These are phyloP conservation scores for Tolypocladium guangdongense DNA, from an alignment of 2,329 filamentous ascomycete genomes.

Conservation along the genomic window DNA sequence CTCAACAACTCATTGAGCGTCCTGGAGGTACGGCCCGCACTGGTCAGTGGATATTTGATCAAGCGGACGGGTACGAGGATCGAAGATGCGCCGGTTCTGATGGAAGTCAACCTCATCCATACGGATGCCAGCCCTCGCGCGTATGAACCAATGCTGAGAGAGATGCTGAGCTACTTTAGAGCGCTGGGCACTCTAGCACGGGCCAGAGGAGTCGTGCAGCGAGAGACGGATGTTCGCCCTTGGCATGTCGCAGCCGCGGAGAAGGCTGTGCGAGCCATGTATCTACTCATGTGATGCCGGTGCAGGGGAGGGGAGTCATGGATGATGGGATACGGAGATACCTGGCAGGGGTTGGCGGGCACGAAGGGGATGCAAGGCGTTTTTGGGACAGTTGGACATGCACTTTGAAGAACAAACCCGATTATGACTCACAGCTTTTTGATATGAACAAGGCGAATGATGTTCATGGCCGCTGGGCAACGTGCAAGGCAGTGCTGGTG, in stretches of 20 bases:
- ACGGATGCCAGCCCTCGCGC: constrained; percentile 38
- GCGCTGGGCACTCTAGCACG: constrained; percentile 58
- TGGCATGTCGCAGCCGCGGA: constrained; percentile 68
- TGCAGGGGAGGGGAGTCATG: neutral
- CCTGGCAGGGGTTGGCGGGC: neutral
- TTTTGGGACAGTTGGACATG: neutral
- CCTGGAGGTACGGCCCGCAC: constrained; percentile 43
- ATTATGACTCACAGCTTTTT: neutral
- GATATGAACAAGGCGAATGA: neutral
- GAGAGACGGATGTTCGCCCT: constrained; percentile 52
- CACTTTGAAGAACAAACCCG: neutral
- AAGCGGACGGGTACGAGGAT: constrained; percentile 46
- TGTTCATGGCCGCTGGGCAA: neutral
- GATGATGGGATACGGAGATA: neutral
- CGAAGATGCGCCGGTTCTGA: constrained; percentile 47
- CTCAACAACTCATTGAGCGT: constrained; percentile 48
- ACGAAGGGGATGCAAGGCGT: neutral
- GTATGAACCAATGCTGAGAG: constrained; percentile 55
- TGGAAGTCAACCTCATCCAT: constrained; percentile 56
- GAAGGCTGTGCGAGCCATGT: constrained; percentile 55
- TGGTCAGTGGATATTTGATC: constrained; percentile 55
- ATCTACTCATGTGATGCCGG: constrained; percentile 45
- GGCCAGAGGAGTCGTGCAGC: constrained; percentile 50
- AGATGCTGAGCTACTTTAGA: constrained; percentile 60
- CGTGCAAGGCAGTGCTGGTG: neutral